phyloP scores from a whole-genome alignment of 2,329 filamentous ascomycete species.

The Aspergillus sclerotialis region DNA sequence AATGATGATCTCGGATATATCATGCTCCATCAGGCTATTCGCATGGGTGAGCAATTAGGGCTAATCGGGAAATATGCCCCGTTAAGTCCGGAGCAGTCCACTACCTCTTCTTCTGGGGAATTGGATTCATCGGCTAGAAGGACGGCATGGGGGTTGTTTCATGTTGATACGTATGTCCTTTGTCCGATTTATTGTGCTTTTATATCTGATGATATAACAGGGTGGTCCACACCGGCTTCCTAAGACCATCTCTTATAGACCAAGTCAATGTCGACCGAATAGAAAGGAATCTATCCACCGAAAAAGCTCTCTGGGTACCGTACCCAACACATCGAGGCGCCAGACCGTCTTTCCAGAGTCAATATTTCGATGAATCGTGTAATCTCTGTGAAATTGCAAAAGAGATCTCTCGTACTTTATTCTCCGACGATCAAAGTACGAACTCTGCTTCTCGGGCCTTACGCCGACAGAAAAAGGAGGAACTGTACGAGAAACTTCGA shows the following conservation, averaged over 20 bases:
- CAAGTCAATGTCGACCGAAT: constrained; percentile 25
- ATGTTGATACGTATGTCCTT: constrained; percentile 30
- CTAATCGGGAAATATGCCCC: constrained; percentile 16
- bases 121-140: constrained; percentile 23
- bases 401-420: constrained; percentile 28
- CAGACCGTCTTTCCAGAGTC: constrained; percentile 19
- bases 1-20: constrained; percentile 30
- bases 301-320: constrained; percentile 21
- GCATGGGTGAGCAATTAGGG: constrained; percentile 26
- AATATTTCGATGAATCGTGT: constrained; percentile 29
- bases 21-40: constrained; percentile 31
- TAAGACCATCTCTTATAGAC: constrained; percentile 27
- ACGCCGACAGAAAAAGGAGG: constrained; percentile 18
- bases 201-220: constrained; percentile 11
- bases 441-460: constrained; percentile 5
- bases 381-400: constrained; percentile 28
- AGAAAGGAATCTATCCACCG: constrained; percentile 8
- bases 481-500: constrained; percentile 21
- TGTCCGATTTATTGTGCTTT: neutral
- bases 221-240: constrained; percentile 28
- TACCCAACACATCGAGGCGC: constrained; percentile 26
- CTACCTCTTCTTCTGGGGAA: constrained; percentile 22
- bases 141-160: constrained; percentile 32
- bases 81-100: constrained; percentile 12
- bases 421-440: constrained; percentile 11